Base-by-base conservation (phyloP, 2,329 filamentous ascomycete species). In the Colletotrichum echinochloae region DNA sequence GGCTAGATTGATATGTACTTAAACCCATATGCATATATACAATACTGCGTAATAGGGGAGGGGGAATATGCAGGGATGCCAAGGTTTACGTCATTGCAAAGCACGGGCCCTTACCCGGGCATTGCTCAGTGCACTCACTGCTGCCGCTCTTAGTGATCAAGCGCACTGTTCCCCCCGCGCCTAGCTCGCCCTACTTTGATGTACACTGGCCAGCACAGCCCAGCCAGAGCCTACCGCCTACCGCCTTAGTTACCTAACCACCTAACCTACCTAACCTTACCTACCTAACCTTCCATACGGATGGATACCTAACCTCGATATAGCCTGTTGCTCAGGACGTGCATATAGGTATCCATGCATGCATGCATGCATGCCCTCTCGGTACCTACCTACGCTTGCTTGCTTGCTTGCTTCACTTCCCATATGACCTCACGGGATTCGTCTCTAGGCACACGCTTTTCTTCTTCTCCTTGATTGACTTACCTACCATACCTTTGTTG, bases 381-480 rank as follows among this genome's bases (percentile, higher is more conserved):
- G 41, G 30, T 39, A 60, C n/a, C n/a, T n/a, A n/a, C n/a, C n/a
- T n/a, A n/a, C n/a, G n/a, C n/a, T n/a, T n/a, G n/a, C n/a, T n/a
- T n/a, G n/a, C n/a, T n/a, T n/a, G n/a, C n/a, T n/a, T n/a, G n/a
- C n/a, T n/a, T n/a, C n/a, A n/a, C 63, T 8, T 8, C 18, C 2
- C 9, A 35, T 11, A 66, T 69, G 61, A 48, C 56, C 48, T 60
- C 66, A 60, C 30, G 55, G 66, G 39, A 65, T 33, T 61, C 41
- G 44, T 44, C 37, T 46, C 56, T 54, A 35, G n/a, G n/a, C n/a
- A n/a, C 26, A 57, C 30, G 37, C 48, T 52, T 60, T 14, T 59
- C 28, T 44, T 23, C 35, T 48, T 37, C 33, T 51, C 46, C 59
- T 46, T 60, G 18, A 20, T 8, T n/a, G n/a, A n/a, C n/a, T n/a